Conservation (phyloP, 1,139 yeast species). For the Taiozyma onychis region DNA sequence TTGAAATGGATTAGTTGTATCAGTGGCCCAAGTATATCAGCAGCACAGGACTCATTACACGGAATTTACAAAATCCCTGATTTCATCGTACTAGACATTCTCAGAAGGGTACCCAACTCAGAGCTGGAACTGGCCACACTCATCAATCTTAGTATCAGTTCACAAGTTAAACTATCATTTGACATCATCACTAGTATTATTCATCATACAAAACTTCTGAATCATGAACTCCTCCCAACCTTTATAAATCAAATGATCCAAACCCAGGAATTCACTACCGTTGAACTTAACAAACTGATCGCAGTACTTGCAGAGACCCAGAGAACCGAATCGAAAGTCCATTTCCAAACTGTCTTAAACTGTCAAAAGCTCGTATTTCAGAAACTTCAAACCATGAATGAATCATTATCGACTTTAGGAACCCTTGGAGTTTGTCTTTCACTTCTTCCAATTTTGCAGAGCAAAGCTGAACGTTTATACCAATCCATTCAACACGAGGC, state of each 20-base stretch:
- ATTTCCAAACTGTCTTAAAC: neutral
- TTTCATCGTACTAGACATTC: constrained; percentile 25
- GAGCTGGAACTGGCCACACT: constrained; percentile 21
- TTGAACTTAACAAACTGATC: constrained; percentile 9
- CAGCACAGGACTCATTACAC: constrained; percentile 27
- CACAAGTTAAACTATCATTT: neutral
- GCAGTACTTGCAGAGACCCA: constrained; percentile 4
- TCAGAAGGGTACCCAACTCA: constrained; percentile 24
- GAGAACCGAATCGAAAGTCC: neutral
- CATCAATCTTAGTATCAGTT: constrained; percentile 6
- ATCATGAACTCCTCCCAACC: constrained; percentile 2
- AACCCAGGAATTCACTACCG: constrained; percentile 2
- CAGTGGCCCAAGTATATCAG: constrained; percentile 19
- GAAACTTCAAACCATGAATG: neutral
- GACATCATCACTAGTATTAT: constrained; percentile 6
- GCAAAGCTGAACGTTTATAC: constrained; percentile 5
- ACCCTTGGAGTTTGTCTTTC: constrained; percentile 1
- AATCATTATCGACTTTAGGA: neutral
- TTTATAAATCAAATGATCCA: constrained; percentile 2
- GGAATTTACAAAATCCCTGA: constrained; percentile 23
- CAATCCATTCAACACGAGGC: constrained; percentile 1
- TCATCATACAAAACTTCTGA: constrained; percentile 10
- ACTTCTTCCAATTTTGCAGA: neutral
- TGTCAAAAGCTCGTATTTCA: constrained; percentile 3
- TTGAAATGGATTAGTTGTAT: constrained; percentile 26